Base-by-base conservation (phyloP, 2,329 filamentous ascomycete genomes). In the Fusarium mangiferae region DNA sequence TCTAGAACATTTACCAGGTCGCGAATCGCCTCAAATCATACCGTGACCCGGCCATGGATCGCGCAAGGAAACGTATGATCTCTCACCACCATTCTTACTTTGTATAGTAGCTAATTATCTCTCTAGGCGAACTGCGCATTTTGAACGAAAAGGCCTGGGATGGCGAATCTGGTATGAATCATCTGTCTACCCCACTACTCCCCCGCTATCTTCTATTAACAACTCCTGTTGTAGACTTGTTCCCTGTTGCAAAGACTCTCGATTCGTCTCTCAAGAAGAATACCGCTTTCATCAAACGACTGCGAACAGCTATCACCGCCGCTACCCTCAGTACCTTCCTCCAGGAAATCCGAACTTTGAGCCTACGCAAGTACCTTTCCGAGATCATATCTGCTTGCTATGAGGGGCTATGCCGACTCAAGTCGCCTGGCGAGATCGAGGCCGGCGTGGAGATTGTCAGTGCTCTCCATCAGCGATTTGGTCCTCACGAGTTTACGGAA, bases 211-310 rank as follows among this genome's bases (percentile, higher is more conserved):
- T 39, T 65, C 51, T 28, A 54, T 60, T 69, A 68, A 63, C 69
- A 78, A 44, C 77, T 72, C 45, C 36, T 35, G 51, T 38, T 24
- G 30, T 63, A 97, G 95, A 94, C 86, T 85, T 97, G 72, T 94
- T 97, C 80, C 84, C 90, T 61, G 91, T 96, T 77, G 91, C 90
- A 82, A 89, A 90, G 80, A 93, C 93, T 36, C 92, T 98, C 80
- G 96, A 98, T 83, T 98, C 96, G 59, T 96, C 95, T 58, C 88
- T 98, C 82, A 98, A 98, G 86, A 98, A 98, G 87, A 98, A 98
- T 79, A 98, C 96, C 8, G 95, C 95, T 75, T 98, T 98, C 83
- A 98, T 98, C 81, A 98, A 98, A 84, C 94, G 96, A 79, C 88
- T 98, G 63, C 94, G 96, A 77, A 98, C 96, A 66, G 94, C 94